Evolutionary conservation across 345 rosid species (phyloP).

Genomic region (Salix brachista): DNA sequence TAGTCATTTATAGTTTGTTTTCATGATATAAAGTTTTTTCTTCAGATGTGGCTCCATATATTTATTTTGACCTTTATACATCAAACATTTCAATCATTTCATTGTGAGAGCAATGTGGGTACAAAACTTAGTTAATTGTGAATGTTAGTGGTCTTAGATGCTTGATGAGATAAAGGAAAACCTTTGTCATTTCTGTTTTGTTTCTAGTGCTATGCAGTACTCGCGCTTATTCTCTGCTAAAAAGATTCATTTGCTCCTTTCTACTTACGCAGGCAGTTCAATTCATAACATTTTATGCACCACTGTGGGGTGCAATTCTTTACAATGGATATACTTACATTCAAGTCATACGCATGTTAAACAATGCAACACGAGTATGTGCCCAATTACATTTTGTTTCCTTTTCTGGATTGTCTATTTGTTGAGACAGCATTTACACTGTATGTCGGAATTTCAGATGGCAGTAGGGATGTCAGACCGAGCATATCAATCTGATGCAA

Average conservation of each 20-base stretch:
- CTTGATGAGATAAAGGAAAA: neutral
- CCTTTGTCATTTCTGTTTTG: neutral
- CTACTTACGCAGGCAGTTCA: conserved; percentile 71
- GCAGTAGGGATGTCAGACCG: conserved; percentile 90
- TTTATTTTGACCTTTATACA: no score
- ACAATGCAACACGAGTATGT: conserved; percentile 86
- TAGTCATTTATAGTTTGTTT: no score
- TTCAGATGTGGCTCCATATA: no score
- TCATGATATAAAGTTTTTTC: no score
- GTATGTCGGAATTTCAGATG: conserved; percentile 51
- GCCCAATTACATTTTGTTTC: neutral
- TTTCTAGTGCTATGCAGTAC: neutral
- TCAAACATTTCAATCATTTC: no score
- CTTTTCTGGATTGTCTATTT: neutral
- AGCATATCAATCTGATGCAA: conserved; percentile 53
- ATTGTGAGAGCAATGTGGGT: neutral
- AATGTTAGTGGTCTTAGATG: neutral
- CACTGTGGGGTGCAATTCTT: conserved; percentile 95
- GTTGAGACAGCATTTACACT: conserved; percentile 7
- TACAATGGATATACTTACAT: conserved; percentile 89
- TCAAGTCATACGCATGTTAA: conserved; percentile 94
- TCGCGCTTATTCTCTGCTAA: neutral
- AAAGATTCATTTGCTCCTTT: neutral
- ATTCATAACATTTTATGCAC: conserved; percentile 77
- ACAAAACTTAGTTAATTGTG: neutral